Evolutionary conservation across 495 filamentous ascomycete species (phyloP).

Genomic region (Echria macrotheca): DNA sequence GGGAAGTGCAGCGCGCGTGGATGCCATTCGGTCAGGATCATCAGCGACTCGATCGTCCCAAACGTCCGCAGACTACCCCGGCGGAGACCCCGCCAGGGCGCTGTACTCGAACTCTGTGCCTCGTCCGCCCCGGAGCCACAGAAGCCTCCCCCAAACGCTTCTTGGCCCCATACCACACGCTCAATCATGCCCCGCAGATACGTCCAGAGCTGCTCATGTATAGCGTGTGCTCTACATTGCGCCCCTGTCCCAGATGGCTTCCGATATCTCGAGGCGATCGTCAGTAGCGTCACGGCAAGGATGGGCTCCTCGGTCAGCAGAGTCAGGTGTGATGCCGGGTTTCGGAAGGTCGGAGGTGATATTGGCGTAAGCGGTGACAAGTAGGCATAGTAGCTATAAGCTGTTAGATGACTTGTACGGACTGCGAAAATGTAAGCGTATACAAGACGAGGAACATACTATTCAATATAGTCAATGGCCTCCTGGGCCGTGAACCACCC

Average conservation of each 20-base stretch:
- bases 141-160: constrained; percentile 85
- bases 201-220: constrained; percentile 94
- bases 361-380: constrained; percentile 89
- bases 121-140: constrained; percentile 64
- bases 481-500: constrained; percentile 96
- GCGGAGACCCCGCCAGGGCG: constrained; percentile 51
- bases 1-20: constrained; percentile 93
- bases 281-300: constrained; percentile 81
- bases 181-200: constrained; percentile 92
- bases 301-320: constrained; percentile 88
- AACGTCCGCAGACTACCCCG: constrained; percentile 82
- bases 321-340: constrained; percentile 64
- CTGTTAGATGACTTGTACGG: no score
- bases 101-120: constrained; percentile 57
- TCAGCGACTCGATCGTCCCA: constrained; percentile 86
- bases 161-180: constrained; percentile 89
- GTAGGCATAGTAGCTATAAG: constrained; percentile 78
- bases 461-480: constrained; percentile 86
- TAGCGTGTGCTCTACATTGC: constrained; percentile 76
- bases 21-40: constrained; percentile 96
- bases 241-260: constrained; percentile 74
- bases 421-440: no score
- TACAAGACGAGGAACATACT: constrained; percentile 55
- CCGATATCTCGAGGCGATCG: constrained; percentile 82
- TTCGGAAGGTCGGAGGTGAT: constrained; percentile 74